phyloP scores from a whole-genome alignment of 2,329 filamentous ascomycete genomes.

The Aspergillus brunneoviolaceus region DNA sequence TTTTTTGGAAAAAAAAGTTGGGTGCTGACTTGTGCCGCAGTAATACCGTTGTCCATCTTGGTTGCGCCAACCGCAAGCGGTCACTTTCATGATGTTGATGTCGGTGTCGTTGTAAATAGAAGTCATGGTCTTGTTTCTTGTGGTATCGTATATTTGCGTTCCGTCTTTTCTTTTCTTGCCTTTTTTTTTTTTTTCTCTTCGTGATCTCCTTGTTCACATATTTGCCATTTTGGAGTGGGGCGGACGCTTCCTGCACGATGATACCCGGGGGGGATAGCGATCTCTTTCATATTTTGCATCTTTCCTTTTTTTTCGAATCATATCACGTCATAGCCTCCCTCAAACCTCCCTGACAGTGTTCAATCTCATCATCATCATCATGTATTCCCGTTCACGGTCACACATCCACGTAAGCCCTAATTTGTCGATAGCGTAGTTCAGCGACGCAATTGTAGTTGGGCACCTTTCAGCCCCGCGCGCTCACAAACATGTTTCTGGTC shows the following conservation, averaged over 20 bases:
- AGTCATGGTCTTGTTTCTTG: constrained; percentile 17
- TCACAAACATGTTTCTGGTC: background rate
- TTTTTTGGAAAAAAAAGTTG: constrained; percentile 13
- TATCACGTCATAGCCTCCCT: background rate
- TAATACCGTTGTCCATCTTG: constrained; percentile 72
- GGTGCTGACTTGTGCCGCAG: constrained; percentile 27
- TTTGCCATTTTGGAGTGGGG: constrained; percentile 17
- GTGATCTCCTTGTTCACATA: constrained; percentile 9
- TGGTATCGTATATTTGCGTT: constrained; percentile 10
- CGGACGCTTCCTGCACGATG: constrained; percentile 31
- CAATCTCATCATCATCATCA: too few relatives aligned
- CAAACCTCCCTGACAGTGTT: too few relatives aligned
- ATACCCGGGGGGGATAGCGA: constrained; percentile 37
- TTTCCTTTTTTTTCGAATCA: constrained; percentile 15
- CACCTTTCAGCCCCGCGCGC: background rate
- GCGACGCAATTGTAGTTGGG: too few relatives aligned
- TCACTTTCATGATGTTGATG: constrained; percentile 22
- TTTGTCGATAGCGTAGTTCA: too few relatives aligned
- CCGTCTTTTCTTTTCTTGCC: constrained; percentile 14
- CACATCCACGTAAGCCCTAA: too few relatives aligned
- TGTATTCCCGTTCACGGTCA: too few relatives aligned
- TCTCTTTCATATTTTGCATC: constrained; percentile 19
- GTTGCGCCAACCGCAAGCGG: constrained; percentile 60
- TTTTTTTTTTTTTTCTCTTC: constrained; percentile 10
- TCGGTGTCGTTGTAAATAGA: constrained; percentile 17